Conservation (phyloP, 495 filamentous ascomycete genomes). For the Penicillium argentinense region DNA sequence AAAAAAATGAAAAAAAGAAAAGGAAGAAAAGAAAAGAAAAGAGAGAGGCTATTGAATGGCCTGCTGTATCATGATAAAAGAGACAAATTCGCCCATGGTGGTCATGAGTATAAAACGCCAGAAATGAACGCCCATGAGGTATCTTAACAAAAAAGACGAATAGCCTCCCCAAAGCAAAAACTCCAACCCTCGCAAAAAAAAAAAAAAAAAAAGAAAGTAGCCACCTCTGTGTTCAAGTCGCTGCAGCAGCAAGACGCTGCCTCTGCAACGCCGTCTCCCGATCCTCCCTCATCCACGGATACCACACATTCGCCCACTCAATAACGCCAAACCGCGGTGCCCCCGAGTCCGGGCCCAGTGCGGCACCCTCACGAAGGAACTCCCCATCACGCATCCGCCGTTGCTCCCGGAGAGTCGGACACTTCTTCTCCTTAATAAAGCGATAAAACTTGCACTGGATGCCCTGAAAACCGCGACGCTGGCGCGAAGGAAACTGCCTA, state of each 20-base stretch:
- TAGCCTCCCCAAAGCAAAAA: constrained; percentile 5
- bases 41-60: not conserved
- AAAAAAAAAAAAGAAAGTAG: constrained; percentile 6
- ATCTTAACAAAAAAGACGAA: not conserved
- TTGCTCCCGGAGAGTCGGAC: constrained; percentile 46
- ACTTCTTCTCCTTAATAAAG: constrained; percentile 49
- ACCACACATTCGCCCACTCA: constrained; percentile 42
- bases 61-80: not conserved
- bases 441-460: constrained; percentile 59
- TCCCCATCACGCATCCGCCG: constrained; percentile 46
- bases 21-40: not conserved
- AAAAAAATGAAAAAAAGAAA: constrained; percentile 4
- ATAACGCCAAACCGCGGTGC: constrained; percentile 37
- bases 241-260: constrained; percentile 4
- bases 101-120: not conserved
- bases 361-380: constrained; percentile 34
- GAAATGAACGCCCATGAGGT: constrained; percentile 1
- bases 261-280: constrained; percentile 3
- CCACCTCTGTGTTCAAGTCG: constrained; percentile 5
- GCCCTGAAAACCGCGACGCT: constrained; percentile 47
- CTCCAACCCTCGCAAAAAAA: constrained; percentile 4
- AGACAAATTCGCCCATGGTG: not conserved
- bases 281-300: constrained; percentile 44
- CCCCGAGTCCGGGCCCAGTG: constrained; percentile 10
- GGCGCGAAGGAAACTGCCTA: constrained; percentile 45